These are phyloP conservation scores for Nicotiana rustica DNA, from an alignment of 305 asterid genomes.

Conservation along the genomic window DNA sequence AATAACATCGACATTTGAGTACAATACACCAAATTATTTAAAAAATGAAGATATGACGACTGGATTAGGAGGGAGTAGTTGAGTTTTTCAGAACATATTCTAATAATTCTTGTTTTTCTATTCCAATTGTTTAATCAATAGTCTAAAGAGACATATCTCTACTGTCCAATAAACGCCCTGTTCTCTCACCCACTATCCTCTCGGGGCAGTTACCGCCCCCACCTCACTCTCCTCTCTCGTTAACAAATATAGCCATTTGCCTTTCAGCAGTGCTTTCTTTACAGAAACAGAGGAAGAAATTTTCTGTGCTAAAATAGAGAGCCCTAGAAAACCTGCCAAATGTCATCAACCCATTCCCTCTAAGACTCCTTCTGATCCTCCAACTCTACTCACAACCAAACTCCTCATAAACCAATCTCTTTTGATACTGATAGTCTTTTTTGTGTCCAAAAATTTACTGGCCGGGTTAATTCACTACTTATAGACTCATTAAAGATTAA, in stretches of 20 bases:
- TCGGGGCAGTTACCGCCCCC: slow-evolving; percentile 47
- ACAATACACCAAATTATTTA: not conserved
- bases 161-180: slow-evolving; percentile 52
- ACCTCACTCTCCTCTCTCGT: not conserved
- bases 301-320: not conserved
- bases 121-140: slow-evolving; percentile 32
- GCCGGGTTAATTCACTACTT: too few relatives aligned
- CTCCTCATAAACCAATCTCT: slow-evolving; percentile 8
- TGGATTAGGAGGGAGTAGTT: slow-evolving; percentile 57
- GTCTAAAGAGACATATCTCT: slow-evolving; percentile 28
- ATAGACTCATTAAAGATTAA: not conserved
- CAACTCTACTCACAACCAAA: slow-evolving; percentile 44
- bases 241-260: not conserved
- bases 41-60: slow-evolving; percentile 30
- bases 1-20: not conserved
- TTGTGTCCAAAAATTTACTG: too few relatives aligned
- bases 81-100: slow-evolving; percentile 33
- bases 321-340: slow-evolving; percentile 40
- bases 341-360: slow-evolving; percentile 41
- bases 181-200: slow-evolving; percentile 40
- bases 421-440: too few relatives aligned
- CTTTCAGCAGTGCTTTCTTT: not conserved
- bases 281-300: not conserved
- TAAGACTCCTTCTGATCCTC: slow-evolving; percentile 42
- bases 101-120: slow-evolving; percentile 21